phyloP scores from a whole-genome alignment of 345 rosid species.

The Hibiscus trionum region DNA sequence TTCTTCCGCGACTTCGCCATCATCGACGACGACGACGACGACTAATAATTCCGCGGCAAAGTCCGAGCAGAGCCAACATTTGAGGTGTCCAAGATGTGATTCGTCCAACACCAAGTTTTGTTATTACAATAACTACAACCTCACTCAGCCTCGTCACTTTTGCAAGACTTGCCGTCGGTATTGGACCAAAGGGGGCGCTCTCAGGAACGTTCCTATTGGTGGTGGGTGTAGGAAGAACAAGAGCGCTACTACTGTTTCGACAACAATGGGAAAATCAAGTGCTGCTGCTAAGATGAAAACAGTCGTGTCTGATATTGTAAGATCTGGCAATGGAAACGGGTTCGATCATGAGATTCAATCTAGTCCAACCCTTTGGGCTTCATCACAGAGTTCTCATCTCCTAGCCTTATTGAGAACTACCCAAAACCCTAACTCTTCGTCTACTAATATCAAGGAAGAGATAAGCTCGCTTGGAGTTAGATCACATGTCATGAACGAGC shows the following conservation, averaged over 20 bases:
- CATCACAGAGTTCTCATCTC: slow-evolving; percentile 45
- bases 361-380: slow-evolving; percentile 39
- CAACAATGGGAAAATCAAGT: slow-evolving; percentile 28
- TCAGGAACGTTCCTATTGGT: slow-evolving; percentile 66
- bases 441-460: slow-evolving; percentile 39
- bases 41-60: slow-evolving; percentile 16
- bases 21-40: slow-evolving; percentile 13
- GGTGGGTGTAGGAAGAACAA: slow-evolving; percentile 74
- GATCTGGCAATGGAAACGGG: slow-evolving; percentile 34
- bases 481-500: slow-evolving; percentile 29
- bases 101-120: slow-evolving; percentile 76
- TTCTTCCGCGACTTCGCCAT: slow-evolving; percentile 22
- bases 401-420: slow-evolving; percentile 41
- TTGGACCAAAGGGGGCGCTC: slow-evolving; percentile 80
- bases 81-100: slow-evolving; percentile 69
- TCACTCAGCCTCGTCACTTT: slow-evolving; percentile 80
- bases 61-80: slow-evolving; percentile 26
- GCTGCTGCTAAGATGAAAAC: slow-evolving; percentile 32
- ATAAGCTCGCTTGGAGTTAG: slow-evolving; percentile 23
- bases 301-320: slow-evolving; percentile 39
- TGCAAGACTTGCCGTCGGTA: slow-evolving; percentile 87
- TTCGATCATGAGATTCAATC: slow-evolving; percentile 37
- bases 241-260: slow-evolving; percentile 24
- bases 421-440: slow-evolving; percentile 52
- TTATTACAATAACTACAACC: slow-evolving; percentile 76